A percentile compares a stretch with the other conserved stretches of the same genome.
phyloP scores from a whole-genome alignment of 169 alveolate genomes.

The Plasmodium blacklocki region DNA sequence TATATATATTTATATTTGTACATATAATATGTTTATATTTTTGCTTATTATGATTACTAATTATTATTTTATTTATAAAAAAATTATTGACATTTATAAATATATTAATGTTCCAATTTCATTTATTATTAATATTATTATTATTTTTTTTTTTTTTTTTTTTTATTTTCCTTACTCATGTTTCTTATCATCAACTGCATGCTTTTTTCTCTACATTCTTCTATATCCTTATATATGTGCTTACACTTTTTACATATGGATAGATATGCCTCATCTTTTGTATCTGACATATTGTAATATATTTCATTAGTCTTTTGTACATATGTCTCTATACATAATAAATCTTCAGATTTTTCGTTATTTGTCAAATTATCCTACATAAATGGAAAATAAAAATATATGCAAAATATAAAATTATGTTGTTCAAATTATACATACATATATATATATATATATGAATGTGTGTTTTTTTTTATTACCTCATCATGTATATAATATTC shows the following conservation, averaged over 20 bases:
- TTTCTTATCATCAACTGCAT: background rate
- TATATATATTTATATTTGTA: background rate
- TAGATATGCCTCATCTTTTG: constrained; percentile 12
- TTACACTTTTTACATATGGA: constrained; percentile 23
- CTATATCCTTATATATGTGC: constrained; percentile 8
- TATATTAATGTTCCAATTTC: background rate
- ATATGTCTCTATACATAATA: constrained; percentile 20
- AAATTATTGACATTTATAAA: too few relatives aligned
- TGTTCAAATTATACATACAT: background rate
- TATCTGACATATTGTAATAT: background rate
- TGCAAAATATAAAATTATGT: background rate
- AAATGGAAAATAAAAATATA: background rate
- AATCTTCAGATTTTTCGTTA: background rate
- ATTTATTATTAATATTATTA: background rate
- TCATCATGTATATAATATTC: background rate
- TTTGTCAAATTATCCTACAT: background rate
- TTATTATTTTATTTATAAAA: too few relatives aligned
- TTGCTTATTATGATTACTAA: too few relatives aligned
- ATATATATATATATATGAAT: background rate
- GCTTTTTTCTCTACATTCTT: constrained; percentile 16
- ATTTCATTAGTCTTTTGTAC: constrained; percentile 21
- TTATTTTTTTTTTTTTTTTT: constrained; percentile 1
- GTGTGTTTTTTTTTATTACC: background rate
- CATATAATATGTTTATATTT: background rate
- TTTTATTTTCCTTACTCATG: background rate